A percentile compares a stretch with the other conserved stretches of the same genome.
Evolutionary conservation across 2,329 filamentous ascomycete genomes (phyloP).

Genomic region (Coniochaeta sp.): DNA sequence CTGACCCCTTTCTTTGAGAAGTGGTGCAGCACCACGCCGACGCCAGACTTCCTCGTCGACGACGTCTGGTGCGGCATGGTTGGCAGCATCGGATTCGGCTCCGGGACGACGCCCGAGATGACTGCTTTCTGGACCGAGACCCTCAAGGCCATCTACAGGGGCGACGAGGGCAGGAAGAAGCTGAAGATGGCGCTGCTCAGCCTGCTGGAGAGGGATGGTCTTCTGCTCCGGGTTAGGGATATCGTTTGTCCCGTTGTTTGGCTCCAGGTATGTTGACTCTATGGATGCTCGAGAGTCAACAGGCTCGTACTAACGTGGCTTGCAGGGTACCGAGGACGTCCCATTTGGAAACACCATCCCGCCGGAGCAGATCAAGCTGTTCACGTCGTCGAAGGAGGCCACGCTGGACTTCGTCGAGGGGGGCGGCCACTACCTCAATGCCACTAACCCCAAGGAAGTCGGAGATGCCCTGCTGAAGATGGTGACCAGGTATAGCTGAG

Average conservation of each 20-base stretch:
- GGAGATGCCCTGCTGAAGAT: constrained; percentile 36
- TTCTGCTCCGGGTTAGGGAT: constrained; percentile 36
- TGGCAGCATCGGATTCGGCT: constrained; percentile 36
- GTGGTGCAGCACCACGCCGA: constrained; percentile 30
- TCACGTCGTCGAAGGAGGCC: constrained; percentile 36
- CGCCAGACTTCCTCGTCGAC: constrained; percentile 39
- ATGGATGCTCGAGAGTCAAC: background rate
- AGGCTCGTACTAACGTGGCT: too few species aligned
- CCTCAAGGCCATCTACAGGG: constrained; percentile 37
- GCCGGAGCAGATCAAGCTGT: constrained; percentile 42
- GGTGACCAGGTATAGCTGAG: constrained; percentile 21
- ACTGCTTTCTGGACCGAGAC: constrained; percentile 38
- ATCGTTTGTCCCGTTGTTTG: constrained; percentile 45
- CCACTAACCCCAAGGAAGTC: constrained; percentile 38
- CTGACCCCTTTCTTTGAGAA: constrained; percentile 33
- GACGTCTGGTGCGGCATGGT: constrained; percentile 39
- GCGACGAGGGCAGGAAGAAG: constrained; percentile 42
- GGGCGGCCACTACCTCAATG: constrained; percentile 42
- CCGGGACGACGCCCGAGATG: constrained; percentile 26
- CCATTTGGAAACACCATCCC: constrained; percentile 33
- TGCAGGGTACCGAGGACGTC: constrained; percentile 38
- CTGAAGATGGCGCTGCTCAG: constrained; percentile 36
- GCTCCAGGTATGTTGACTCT: constrained; percentile 34
- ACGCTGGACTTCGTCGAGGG: constrained; percentile 35
- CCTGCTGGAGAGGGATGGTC: constrained; percentile 39